phyloP scores from a whole-genome alignment of 2,329 filamentous ascomycete species.

The Chaetomium olivaceum region DNA sequence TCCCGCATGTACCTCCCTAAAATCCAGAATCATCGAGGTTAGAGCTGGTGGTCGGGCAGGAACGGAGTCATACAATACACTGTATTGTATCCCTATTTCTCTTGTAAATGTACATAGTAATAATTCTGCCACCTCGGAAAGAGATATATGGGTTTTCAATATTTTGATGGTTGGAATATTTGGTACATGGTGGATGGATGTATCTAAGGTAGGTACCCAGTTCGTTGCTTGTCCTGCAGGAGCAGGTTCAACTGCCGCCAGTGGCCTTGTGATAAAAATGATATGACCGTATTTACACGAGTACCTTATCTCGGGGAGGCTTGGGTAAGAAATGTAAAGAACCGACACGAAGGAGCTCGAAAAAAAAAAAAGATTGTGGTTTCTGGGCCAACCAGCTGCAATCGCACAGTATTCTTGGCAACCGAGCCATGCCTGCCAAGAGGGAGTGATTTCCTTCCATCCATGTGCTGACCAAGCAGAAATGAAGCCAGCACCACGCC shows the following conservation, averaged over 20 bases:
- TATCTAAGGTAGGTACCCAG: no score
- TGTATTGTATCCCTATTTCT: not conserved
- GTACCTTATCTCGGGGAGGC: no score
- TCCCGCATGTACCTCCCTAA: constrained; percentile 1
- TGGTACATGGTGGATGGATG: no score
- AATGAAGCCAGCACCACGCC: not conserved
- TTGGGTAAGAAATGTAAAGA: no score
- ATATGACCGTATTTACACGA: no score
- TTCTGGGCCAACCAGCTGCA: not conserved
- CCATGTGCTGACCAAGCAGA: constrained; percentile 38
- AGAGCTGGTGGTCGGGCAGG: not conserved
- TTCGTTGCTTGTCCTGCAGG: no score
- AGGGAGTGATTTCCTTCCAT: not conserved
- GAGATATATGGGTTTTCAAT: not conserved
- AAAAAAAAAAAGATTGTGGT: not conserved
- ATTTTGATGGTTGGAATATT: no score
- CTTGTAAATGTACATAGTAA: not conserved
- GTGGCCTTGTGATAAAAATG: no score
- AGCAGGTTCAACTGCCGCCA: no score
- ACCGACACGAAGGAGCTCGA: no score
- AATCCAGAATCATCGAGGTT: not conserved
- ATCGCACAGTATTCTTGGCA: not conserved
- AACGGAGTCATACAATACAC: no score
- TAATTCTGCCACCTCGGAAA: not conserved
- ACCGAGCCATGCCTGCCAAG: constrained; percentile 10